Evolutionary conservation across 371 early-diverging fungal species (phyloP), one percentile per base, ranked within the genome.

Genomic region (Saksenaea oblongispora): DNA sequence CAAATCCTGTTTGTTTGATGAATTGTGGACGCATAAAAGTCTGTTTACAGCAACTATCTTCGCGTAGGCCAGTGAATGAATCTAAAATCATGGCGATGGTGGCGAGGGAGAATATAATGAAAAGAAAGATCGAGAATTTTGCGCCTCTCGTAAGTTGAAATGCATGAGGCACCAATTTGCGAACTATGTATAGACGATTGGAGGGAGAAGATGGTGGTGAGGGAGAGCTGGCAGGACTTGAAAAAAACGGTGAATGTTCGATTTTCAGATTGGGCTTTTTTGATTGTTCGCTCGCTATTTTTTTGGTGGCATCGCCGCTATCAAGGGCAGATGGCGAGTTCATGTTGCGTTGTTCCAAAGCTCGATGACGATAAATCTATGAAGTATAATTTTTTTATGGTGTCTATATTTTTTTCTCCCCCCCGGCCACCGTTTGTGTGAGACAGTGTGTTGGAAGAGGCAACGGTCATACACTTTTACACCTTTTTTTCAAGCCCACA

Each of bases 1-100:
- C 88, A 66, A 91, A 87, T 9, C 77, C 83, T 13, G 75, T 69
- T 62, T 90, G 85, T 65, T 78, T 83, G 14, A 91, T 79, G 66
- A 88, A 95, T 24, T 70, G 74, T 26, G 96, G 96, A 35, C 87
- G 83, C 89, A 94, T 94, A 59, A 88, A 93, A 37, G 89, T 91
- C 84, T 89, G 88, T 42, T 85, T 76, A 75, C 97, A 97, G 1
- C 86, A 87, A 15, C 81, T 80, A 1, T 73, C 71, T 55, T 94
- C 95, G 54, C 80, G 64, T 67, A 89, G 91, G 37, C 85, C 56
- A 27, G 86, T 78, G 74, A 83, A 83, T 15, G 90, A 87, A 56
- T 88, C 82, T 24, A 83, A 55, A 44, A 80, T 80, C 34, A 74
- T 59, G 34, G 64, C 65, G 39, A 83, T 65, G 9, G 72, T 58